Percentiles rank a stretch among this genome's conserved stretches.
Conservation (phyloP, 208 protist genomes). For the Balamuthia mandrillaris region DNA sequence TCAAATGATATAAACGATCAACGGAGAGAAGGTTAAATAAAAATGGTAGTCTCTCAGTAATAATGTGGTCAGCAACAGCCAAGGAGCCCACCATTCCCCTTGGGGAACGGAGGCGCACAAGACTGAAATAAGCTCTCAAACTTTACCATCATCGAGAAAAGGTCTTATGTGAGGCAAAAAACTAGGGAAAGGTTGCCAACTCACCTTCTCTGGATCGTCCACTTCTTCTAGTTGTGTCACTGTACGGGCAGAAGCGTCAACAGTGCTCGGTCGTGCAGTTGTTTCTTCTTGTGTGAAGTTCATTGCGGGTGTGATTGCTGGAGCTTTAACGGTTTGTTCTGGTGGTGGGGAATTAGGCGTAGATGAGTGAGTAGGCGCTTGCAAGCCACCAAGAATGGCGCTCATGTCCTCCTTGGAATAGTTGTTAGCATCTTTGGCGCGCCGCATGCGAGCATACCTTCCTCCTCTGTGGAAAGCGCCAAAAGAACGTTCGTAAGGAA, state of each 20-base stretch:
- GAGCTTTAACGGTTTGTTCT: not conserved
- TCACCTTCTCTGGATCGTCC: not conserved
- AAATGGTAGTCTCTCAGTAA: too few species aligned
- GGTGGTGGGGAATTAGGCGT: not conserved
- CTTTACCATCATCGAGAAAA: too few species aligned
- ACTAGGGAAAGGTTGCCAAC: too few species aligned
- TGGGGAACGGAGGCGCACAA: too few species aligned
- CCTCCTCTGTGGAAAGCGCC: not conserved
- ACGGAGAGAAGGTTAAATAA: too few species aligned
- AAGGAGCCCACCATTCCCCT: too few species aligned
- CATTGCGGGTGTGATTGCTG: not conserved
- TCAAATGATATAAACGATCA: too few species aligned
- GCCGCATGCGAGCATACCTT: conserved; percentile 16
- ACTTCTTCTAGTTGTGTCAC: not conserved
- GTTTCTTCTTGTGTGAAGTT: not conserved
- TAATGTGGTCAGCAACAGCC: too few species aligned
- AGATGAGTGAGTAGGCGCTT: not conserved
- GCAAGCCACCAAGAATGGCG: conserved; percentile 34
- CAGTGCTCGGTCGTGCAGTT: not conserved
- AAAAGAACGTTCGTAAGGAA: not conserved
- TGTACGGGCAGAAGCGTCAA: not conserved
- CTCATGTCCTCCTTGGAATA: conserved; percentile 43
- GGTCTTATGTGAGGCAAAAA: too few species aligned
- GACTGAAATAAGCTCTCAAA: too few species aligned
- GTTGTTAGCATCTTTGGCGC: conserved; percentile 30